Conservation (phyloP, 106 monocot species). For the Vanilla planifolia region DNA sequence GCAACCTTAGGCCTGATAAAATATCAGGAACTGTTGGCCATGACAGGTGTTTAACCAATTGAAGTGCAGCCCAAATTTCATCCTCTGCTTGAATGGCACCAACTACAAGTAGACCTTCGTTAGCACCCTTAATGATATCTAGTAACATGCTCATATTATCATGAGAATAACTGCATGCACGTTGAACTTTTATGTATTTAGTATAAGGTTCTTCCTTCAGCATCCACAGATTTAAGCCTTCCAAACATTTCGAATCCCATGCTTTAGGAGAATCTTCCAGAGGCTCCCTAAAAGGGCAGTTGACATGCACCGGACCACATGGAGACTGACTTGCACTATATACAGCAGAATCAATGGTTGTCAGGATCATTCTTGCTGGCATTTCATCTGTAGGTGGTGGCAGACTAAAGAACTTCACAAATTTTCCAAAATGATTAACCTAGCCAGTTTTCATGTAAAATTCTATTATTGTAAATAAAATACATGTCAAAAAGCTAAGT, state of each 20-base stretch:
- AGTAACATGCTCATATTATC: constrained; percentile 40
- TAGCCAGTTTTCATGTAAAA: constrained; percentile 8
- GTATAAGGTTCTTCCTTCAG: constrained; percentile 59
- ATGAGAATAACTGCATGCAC: constrained; percentile 4
- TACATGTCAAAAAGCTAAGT: no score
- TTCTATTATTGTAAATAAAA: neutral
- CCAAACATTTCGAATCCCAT: constrained; percentile 59
- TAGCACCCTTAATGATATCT: constrained; percentile 45
- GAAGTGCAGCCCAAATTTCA: constrained; percentile 76
- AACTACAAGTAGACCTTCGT: constrained; percentile 56
- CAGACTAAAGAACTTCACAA: constrained; percentile 67
- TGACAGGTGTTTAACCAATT: constrained; percentile 58
- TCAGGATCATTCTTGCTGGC: constrained; percentile 77
- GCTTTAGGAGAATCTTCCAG: constrained; percentile 39
- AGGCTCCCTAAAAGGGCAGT: constrained; percentile 87
- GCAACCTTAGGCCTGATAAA: constrained; percentile 67
- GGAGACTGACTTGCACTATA: constrained; percentile 64
- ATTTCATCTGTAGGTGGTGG: constrained; percentile 82
- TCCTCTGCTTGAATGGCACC: constrained; percentile 63
- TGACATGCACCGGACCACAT: constrained; percentile 81
- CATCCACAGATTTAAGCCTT: constrained; percentile 71
- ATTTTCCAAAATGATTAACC: constrained; percentile 94
- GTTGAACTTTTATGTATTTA: constrained; percentile 44
- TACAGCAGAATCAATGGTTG: constrained; percentile 73
- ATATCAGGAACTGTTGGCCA: constrained; percentile 87